Conservation (phyloP, 1,284 basidiomycete genomes). For the Cryptococcus deneoformans region DNA sequence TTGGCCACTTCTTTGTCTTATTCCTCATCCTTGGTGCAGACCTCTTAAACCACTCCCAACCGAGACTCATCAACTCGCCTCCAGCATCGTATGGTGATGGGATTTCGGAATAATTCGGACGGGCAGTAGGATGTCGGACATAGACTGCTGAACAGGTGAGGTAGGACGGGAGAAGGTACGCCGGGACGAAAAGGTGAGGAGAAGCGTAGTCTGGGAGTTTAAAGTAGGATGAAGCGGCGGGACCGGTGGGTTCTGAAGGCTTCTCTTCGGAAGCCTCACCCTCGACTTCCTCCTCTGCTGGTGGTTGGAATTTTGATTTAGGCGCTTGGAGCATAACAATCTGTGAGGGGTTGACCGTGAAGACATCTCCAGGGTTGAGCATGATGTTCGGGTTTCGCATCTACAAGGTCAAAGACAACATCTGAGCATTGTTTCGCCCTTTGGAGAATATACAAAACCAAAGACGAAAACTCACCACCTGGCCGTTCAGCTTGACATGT, state of each 20-base stretch:
- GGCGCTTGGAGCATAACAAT: slow-evolving; percentile 65
- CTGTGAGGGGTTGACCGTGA: slow-evolving; percentile 77
- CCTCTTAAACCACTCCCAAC: slow-evolving; percentile 86
- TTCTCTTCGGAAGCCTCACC: slow-evolving; percentile 9
- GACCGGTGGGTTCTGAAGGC: slow-evolving; percentile 32
- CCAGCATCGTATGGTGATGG: slow-evolving; percentile 92
- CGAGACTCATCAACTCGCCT: slow-evolving; percentile 73
- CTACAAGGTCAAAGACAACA: slow-evolving; percentile 49
- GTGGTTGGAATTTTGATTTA: slow-evolving; percentile 1
- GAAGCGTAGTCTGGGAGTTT: slow-evolving; percentile 81
- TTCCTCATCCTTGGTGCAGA: slow-evolving; percentile 61
- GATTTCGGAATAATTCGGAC: slow-evolving; percentile 87
- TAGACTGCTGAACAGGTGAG: slow-evolving; percentile 90
- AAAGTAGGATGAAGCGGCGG: slow-evolving; percentile 56
- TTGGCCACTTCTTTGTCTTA: slow-evolving; percentile 63
- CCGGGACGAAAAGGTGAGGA: slow-evolving; percentile 91
- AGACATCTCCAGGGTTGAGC: slow-evolving; percentile 90
- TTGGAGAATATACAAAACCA: too few species aligned
- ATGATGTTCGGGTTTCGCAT: slow-evolving; percentile 83
- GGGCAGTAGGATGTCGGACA: slow-evolving; percentile 91
- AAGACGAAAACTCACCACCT: slow-evolving; percentile 71
- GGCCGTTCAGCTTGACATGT: slow-evolving; percentile 84
- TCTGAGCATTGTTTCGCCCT: not conserved
- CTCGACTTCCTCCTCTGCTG: slow-evolving; percentile 13
- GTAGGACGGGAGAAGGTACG: slow-evolving; percentile 91